phyloP scores from a whole-genome alignment of 306 rosid genomes.

The Spatholobus suberectus region DNA sequence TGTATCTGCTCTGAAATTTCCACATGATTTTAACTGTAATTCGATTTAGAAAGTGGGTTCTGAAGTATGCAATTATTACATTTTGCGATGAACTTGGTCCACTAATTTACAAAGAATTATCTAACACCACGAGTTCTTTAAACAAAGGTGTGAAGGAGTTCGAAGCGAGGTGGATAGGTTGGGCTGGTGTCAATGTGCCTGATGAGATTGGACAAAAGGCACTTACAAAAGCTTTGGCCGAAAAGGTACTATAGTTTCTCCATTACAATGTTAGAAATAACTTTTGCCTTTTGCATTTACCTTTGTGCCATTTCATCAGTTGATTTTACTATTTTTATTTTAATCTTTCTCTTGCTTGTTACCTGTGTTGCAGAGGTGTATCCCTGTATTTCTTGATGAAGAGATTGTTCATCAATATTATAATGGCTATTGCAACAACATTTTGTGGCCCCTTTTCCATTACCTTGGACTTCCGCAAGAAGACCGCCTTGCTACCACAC shows the following conservation, averaged over 20 bases:
- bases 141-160: constrained; percentile 83
- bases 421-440: constrained; percentile 94
- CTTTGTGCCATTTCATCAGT: constrained; percentile 15
- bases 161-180: constrained; percentile 93
- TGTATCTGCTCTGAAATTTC: constrained; percentile 28
- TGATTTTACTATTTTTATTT: not conserved
- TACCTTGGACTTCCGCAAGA: constrained; percentile 97
- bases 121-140: constrained; percentile 37
- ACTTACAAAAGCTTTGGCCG: constrained; percentile 85
- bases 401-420: constrained; percentile 92
- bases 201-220: constrained; percentile 88
- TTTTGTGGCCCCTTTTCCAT: constrained; percentile 94
- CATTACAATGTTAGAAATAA: not conserved
- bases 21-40: constrained; percentile 11
- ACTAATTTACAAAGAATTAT: constrained; percentile 30
- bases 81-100: constrained; percentile 1
- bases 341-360: constrained; percentile 35
- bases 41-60: constrained; percentile 24
- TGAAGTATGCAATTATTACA: not conserved
- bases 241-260: constrained; percentile 56
- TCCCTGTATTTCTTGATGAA: constrained; percentile 93
- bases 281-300: constrained; percentile 1
- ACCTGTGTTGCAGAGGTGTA: constrained; percentile 66
- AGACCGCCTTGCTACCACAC: constrained; percentile 95
- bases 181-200: constrained; percentile 96